A percentile compares a stretch with the other conserved stretches of the same genome.
These are phyloP conservation scores for Yamadazyma sp. DNA, from an alignment of 805 yeast species.

Conservation along the genomic window DNA sequence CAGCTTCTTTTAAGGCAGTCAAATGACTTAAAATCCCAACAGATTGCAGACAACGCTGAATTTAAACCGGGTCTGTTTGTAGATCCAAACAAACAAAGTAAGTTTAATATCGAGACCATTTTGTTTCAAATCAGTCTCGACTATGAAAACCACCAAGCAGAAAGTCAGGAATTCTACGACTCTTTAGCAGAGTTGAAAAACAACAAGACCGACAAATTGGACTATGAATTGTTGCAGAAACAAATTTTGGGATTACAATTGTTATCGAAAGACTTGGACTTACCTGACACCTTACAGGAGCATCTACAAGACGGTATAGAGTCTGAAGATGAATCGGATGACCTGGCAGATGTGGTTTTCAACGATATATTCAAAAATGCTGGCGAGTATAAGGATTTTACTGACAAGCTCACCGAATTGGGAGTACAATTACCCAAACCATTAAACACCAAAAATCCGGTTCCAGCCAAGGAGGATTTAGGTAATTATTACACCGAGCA, in stretches of 20 bases:
- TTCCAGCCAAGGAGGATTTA: constrained; percentile 38
- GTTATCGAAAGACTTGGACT: constrained; percentile 61
- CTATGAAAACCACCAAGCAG: constrained; percentile 22
- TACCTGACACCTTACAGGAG: constrained; percentile 53
- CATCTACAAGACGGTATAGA: constrained; percentile 24
- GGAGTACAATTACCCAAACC: constrained; percentile 35
- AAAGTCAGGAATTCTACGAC: constrained; percentile 21
- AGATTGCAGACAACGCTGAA: not conserved
- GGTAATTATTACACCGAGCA: constrained; percentile 55
- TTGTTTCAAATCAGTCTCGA: constrained; percentile 27
- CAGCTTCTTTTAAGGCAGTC: constrained; percentile 5
- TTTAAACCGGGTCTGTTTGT: constrained; percentile 15
- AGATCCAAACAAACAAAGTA: constrained; percentile 26
- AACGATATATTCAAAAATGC: constrained; percentile 10
- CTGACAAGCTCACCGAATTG: constrained; percentile 37
- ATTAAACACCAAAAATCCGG: constrained; percentile 13
- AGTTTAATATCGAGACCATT: constrained; percentile 28
- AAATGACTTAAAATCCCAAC: constrained; percentile 12
- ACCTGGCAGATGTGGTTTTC: constrained; percentile 4
- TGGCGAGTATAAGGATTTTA: constrained; percentile 19
- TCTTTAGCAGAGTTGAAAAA: constrained; percentile 20
- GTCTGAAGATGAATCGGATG: constrained; percentile 5
- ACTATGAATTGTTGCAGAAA: constrained; percentile 47
- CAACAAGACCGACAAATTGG: constrained; percentile 24
- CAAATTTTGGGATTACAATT: constrained; percentile 67